These are phyloP conservation scores for Penicillium lagena DNA, from an alignment of 495 filamentous ascomycete genomes.

Conservation along the genomic window DNA sequence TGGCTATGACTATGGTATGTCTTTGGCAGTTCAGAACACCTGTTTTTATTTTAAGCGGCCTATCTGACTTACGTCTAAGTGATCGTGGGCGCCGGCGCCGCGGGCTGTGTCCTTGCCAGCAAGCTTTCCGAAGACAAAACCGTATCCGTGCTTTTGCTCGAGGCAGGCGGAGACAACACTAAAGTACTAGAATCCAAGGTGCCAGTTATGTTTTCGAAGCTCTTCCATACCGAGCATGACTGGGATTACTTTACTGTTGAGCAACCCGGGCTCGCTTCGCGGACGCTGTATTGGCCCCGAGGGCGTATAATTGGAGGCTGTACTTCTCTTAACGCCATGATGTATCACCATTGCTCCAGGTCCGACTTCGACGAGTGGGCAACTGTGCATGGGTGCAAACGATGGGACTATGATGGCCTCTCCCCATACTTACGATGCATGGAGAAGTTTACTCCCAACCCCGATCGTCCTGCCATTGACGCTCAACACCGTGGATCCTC, in stretches of 20 bases:
- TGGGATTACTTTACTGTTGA: constrained; percentile 19
- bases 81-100: constrained; percentile 32
- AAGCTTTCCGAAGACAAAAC: constrained; percentile 41
- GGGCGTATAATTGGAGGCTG: constrained; percentile 13
- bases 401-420: constrained; percentile 12
- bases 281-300: constrained; percentile 15
- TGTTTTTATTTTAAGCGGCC: background rate
- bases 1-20: constrained; percentile 15
- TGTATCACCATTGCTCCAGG: constrained; percentile 14
- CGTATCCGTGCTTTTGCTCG: constrained; percentile 39
- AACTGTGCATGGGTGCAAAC: constrained; percentile 10
- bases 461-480: constrained; percentile 10
- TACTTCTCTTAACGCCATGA: constrained; percentile 16
- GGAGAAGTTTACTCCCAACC: constrained; percentile 15
- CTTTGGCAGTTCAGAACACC: background rate
- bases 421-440: constrained; percentile 9
- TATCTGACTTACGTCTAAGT: constrained; percentile 3
- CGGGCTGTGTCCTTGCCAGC: constrained; percentile 43
- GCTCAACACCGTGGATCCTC: constrained; percentile 4
- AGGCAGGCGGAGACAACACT: constrained; percentile 36
- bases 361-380: constrained; percentile 18
- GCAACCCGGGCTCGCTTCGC: constrained; percentile 9
- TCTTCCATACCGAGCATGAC: constrained; percentile 16
- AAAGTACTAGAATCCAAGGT: constrained; percentile 16
- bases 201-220: constrained; percentile 13